Conservation (phyloP, 805 yeast genomes). For the Dipodascus albidus region DNA sequence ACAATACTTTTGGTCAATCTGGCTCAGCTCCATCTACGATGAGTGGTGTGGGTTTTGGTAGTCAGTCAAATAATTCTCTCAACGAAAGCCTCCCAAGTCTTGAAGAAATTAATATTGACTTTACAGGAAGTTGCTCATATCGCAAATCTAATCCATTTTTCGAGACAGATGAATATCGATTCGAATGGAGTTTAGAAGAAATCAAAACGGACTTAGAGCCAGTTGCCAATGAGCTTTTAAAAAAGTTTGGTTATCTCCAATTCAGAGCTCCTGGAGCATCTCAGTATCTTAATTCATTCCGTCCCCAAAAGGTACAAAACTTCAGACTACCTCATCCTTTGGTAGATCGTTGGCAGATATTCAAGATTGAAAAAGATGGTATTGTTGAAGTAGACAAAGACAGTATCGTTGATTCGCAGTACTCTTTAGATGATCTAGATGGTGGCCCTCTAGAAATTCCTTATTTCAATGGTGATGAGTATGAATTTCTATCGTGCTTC, state of each 20-base stretch:
- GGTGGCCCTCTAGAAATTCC: background rate
- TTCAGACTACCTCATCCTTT: constrained; percentile 18
- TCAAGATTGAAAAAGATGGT: constrained; percentile 21
- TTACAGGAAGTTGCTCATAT: constrained; percentile 2
- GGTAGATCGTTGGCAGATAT: constrained; percentile 24
- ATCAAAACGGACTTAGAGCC: constrained; percentile 25
- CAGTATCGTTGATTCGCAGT: constrained; percentile 2
- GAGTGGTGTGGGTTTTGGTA: background rate
- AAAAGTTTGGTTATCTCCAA: constrained; percentile 14
- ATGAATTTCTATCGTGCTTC: background rate
- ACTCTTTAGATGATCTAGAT: background rate
- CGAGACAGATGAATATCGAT: constrained; percentile 8
- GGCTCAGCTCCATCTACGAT: constrained; percentile 3
- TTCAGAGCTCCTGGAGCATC: constrained; percentile 4
- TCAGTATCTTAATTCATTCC: constrained; percentile 12
- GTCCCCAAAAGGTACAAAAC: constrained; percentile 13
- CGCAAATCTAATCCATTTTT: constrained; percentile 1
- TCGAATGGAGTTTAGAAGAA: constrained; percentile 25
- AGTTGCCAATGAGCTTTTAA: constrained; percentile 19
- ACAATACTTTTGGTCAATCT: background rate
- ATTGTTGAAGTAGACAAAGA: constrained; percentile 19
- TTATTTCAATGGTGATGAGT: background rate
- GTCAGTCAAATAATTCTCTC: background rate
- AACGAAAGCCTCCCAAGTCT: constrained; percentile 11
- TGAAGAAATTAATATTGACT: constrained; percentile 5